Conservation (phyloP, 306 rosid genomes). For the Fragaria vesca region DNA sequence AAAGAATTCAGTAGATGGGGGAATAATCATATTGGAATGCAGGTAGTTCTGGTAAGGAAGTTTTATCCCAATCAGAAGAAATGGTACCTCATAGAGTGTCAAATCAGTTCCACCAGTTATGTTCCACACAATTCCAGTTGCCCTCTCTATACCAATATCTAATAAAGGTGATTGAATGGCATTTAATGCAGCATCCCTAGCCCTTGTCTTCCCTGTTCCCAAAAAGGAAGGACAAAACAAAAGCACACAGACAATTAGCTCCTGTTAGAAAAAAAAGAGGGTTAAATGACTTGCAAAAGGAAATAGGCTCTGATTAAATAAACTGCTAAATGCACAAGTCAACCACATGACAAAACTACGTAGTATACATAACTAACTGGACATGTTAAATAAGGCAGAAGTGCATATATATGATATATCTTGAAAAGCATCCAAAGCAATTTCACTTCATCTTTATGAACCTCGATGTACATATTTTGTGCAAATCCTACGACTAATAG, state of each 20-base stretch:
- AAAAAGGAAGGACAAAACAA: slow-evolving; percentile 30
- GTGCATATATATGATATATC: background rate
- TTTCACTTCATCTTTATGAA: background rate
- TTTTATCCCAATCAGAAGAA: background rate
- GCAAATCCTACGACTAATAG: background rate
- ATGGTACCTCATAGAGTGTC: slow-evolving; percentile 83
- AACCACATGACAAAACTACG: background rate
- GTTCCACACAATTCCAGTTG: slow-evolving; percentile 99
- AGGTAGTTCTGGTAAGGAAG: background rate
- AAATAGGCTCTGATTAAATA: background rate
- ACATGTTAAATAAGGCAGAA: background rate
- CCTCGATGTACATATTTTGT: background rate
- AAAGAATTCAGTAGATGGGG: background rate
- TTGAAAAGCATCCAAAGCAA: background rate
- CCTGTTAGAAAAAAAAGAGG: background rate
- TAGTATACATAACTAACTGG: background rate
- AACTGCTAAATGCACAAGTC: background rate
- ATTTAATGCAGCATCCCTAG: slow-evolving; percentile 98
- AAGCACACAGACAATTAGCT: slow-evolving; percentile 12
- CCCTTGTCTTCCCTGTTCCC: slow-evolving; percentile 88
- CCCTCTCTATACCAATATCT: slow-evolving; percentile 98
- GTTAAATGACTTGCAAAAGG: background rate
- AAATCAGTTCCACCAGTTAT: slow-evolving; percentile 97
- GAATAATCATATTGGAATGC: background rate
- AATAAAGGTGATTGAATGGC: slow-evolving; percentile 97